Conservation (phyloP, 2,329 filamentous ascomycete species). For the Cryphonectria parasitica region DNA sequence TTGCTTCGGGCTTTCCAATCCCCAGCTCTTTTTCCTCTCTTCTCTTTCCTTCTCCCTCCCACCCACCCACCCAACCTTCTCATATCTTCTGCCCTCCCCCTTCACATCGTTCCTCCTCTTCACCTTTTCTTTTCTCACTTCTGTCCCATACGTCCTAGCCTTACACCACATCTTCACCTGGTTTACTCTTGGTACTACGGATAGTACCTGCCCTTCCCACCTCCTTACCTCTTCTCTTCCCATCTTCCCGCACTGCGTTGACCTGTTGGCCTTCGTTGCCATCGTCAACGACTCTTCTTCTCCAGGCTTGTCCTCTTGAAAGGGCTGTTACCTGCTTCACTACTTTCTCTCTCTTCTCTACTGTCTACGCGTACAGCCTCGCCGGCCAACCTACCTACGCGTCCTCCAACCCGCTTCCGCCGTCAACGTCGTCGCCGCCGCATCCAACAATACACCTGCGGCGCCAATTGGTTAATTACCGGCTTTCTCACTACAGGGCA, state of each 20-base stretch:
- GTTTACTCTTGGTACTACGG: conserved; percentile 19
- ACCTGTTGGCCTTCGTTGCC: conserved; percentile 19
- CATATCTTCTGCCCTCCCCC: conserved; percentile 31
- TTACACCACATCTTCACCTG: conserved; percentile 29
- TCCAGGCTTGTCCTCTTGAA: conserved; percentile 29
- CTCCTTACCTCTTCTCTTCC: conserved; percentile 25
- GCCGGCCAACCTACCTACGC: conserved; percentile 9
- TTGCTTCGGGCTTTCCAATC: conserved; percentile 17
- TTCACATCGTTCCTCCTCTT: conserved; percentile 35
- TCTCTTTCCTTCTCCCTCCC: conserved; percentile 29
- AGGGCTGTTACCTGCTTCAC: conserved; percentile 23
- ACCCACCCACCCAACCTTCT: conserved; percentile 30
- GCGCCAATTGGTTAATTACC: conserved; percentile 21
- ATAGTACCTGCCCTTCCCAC: conserved; percentile 25
- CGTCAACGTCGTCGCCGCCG: conserved; percentile 30
- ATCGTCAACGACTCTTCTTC: conserved; percentile 1
- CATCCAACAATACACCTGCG: conserved; percentile 14
- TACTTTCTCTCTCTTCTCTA: conserved; percentile 9
- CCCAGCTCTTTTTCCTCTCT: conserved; percentile 19
- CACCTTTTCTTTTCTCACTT: conserved; percentile 36
- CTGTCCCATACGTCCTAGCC: conserved; percentile 33
- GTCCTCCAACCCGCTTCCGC: conserved; percentile 15
- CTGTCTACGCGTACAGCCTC: conserved; percentile 10
- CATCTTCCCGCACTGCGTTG: conserved; percentile 17
- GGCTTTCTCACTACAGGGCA: conserved; percentile 23